Conservation (phyloP, 164 flowering plant genomes). For the Piper longum region DNA sequence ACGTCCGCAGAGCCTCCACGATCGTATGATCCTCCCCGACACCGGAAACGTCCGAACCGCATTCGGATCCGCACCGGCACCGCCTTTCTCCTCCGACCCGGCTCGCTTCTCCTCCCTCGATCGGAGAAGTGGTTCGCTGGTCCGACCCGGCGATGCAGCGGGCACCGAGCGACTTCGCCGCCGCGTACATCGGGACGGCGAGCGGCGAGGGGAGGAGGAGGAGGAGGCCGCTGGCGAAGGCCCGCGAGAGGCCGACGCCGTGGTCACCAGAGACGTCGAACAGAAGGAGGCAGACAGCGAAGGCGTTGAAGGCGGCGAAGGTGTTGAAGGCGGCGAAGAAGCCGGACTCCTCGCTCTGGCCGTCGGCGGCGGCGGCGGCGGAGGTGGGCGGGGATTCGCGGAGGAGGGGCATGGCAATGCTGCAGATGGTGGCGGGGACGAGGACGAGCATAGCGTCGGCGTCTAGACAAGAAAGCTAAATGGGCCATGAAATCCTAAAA, state of each 20-base stretch:
- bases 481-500: too few species aligned
- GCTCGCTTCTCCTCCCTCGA: constrained; percentile 1
- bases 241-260: constrained; percentile 14
- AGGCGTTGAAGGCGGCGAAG: constrained; percentile 22
- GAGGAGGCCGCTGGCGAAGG: constrained; percentile 19
- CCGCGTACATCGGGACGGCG: constrained; percentile 34
- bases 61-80: constrained; percentile 5
- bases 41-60: constrained; percentile 19
- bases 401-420: constrained; percentile 49
- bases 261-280: constrained; percentile 29
- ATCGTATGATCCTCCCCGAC: constrained; percentile 90
- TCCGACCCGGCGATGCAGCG: constrained; percentile 8
- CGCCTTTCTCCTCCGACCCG: constrained; percentile 5
- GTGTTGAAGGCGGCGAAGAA: constrained; percentile 24
- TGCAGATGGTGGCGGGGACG: constrained; percentile 52
- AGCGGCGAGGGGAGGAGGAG: constrained; percentile 30
- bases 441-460: too few species aligned
- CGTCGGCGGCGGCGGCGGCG: constrained; percentile 10
- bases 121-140: constrained; percentile 28
- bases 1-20: constrained; percentile 36
- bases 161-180: neutral
- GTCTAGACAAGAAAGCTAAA: too few species aligned
- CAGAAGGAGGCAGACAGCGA: constrained; percentile 27
- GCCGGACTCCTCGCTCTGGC: constrained; percentile 7
- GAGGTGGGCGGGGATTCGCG: constrained; percentile 38